Conservation (phyloP, 75 land plant genomes). For the Picea sitchensis region DNA sequence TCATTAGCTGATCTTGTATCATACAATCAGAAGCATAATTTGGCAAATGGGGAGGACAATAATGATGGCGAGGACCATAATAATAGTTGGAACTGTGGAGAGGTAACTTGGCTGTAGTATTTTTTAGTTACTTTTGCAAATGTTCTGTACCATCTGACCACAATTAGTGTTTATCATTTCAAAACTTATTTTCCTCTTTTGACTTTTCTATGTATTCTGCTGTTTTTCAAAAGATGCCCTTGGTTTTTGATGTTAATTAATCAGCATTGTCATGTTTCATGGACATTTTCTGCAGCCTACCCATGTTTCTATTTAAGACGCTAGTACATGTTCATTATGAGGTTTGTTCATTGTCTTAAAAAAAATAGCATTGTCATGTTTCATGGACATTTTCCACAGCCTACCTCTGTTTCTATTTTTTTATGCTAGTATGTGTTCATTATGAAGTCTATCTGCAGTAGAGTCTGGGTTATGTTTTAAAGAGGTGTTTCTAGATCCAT, state of each 20-base stretch:
- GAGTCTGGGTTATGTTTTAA: too few species aligned
- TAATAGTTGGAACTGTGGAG: conserved; percentile 99
- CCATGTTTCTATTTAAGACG: background rate
- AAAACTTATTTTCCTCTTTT: background rate
- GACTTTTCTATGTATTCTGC: background rate
- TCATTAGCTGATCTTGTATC: conserved; percentile 87
- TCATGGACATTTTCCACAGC: too few species aligned
- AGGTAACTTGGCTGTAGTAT: conserved; percentile 42
- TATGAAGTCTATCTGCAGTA: too few species aligned
- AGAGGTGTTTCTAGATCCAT: background rate
- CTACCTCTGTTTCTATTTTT: too few species aligned
- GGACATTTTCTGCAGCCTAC: background rate
- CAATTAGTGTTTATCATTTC: background rate
- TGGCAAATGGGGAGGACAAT: conserved; percentile 91
- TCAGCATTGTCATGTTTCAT: background rate
- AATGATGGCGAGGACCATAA: conserved; percentile 95
- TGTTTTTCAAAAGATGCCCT: too few species aligned
- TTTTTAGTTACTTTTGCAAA: too few species aligned
- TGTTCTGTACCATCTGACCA: background rate
- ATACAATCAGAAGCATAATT: conserved; percentile 80
- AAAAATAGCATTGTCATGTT: too few species aligned
- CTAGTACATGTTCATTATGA: too few species aligned
- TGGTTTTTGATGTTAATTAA: background rate
- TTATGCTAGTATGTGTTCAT: too few species aligned
- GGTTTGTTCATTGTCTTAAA: too few species aligned